Base-by-base conservation (phyloP, 2,329 filamentous ascomycete species). In the Ceratocystis huliohia region DNA sequence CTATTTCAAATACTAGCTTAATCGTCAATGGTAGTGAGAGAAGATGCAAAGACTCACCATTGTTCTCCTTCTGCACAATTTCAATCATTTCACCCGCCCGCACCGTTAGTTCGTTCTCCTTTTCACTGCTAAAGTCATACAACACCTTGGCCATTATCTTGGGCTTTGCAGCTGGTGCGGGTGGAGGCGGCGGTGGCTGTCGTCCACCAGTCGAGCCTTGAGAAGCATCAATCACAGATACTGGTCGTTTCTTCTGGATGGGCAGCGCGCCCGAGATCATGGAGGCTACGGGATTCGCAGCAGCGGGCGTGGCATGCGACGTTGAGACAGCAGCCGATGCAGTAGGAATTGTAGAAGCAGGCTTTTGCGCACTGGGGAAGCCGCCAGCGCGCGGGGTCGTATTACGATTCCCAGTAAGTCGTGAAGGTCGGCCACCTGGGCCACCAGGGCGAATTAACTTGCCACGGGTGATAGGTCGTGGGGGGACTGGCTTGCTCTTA, bases 41-140 rank as follows among this genome's bases (percentile, higher is more conserved):
- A n/a, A 53, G 48, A 10, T 25, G 20, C 41, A 59, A 75, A 28
- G 17, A 41, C 87, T 75, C 84, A 96, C 93, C 94, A 74, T 97
- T 97, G 75, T 83, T 87, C 76, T 96, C 93, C 76, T 96, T 96
- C 73, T 94, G 88, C n/a, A 95, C 83, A 73, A 99, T 86, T 74
- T 95, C 85, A 65, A 99, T 83, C 62, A 96, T 76, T 69, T 97
- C 89, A 63, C 88, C 91, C 63, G 88, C 86, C 67, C 75, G 82
- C 69, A 99, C 84, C 17, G 88, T 87, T 64, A 99, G 80, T 76
- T 97, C 92, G 70, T 95, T 96, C 67, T 87, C 84, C 69, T 84
- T 89, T 71, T 93, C 88, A 17, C 91, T 91, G 65, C 81, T 82
- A 74, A 97, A 99, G 72, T 96, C 92, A 75, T 97, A 99, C 61